These are phyloP conservation scores for Pyrus hybrid DNA, from an alignment of 331 rosid genomes.

Conservation along the genomic window DNA sequence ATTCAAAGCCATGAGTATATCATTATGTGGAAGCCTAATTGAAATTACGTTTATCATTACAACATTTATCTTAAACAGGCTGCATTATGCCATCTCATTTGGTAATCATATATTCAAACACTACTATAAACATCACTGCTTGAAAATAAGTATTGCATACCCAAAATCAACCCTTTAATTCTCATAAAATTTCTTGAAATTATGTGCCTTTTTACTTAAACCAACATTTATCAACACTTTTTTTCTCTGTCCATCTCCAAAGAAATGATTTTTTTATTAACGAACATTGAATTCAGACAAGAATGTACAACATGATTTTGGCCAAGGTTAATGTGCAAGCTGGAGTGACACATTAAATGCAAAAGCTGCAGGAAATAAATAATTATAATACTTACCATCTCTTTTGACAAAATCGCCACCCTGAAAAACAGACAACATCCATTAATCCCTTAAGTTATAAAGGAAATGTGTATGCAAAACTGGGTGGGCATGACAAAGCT, in stretches of 20 bases:
- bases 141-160: not conserved
- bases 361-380: not conserved
- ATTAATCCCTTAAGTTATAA: constrained; percentile 23
- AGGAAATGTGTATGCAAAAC: constrained; percentile 8
- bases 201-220: not conserved
- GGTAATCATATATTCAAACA: not conserved
- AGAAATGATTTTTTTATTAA: not conserved
- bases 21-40: not conserved
- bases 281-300: not conserved
- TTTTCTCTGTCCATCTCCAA: not conserved
- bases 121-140: not conserved
- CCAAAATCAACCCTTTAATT: not conserved
- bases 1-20: not conserved
- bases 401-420: constrained; percentile 95
- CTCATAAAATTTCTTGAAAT: not conserved
- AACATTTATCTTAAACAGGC: not conserved
- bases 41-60: not conserved
- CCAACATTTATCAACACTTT: not conserved
- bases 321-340: not conserved
- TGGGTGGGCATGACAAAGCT: constrained; percentile 28
- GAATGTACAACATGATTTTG: not conserved
- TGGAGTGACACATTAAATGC: constrained; percentile 3
- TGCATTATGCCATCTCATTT: not conserved
- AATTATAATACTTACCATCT: constrained; percentile 50
- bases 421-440: constrained; percentile 42